These are phyloP conservation scores for Agrostemma githago DNA, from an alignment of 148 eudicot species.

Conservation along the genomic window DNA sequence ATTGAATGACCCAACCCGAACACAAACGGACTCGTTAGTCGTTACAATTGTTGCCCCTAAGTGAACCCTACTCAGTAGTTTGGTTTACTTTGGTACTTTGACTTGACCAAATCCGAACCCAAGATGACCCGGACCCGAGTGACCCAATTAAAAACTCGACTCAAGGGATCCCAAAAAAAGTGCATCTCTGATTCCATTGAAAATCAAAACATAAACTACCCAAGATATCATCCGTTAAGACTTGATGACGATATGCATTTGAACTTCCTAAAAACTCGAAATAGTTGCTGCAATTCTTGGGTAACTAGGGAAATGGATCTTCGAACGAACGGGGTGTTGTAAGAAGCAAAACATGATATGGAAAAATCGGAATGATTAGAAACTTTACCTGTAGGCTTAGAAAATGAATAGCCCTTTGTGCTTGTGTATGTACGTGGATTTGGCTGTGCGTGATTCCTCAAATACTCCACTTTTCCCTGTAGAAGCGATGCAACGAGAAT, in stretches of 20 bases:
- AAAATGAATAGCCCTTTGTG: slow-evolving; percentile 63
- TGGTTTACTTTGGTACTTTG: too few species aligned
- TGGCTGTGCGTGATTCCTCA: slow-evolving; percentile 69
- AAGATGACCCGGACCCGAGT: too few species aligned
- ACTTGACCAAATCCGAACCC: too few species aligned
- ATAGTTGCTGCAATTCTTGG: neutral
- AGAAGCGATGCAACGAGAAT: slow-evolving; percentile 12
- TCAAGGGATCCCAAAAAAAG: neutral
- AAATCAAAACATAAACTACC: neutral
- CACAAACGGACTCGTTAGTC: too few species aligned
- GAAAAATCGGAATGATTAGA: neutral
- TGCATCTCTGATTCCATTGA: neutral
- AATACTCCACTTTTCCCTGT: slow-evolving; percentile 80
- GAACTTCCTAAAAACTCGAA: neutral
- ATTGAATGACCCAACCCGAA: too few species aligned
- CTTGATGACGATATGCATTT: neutral
- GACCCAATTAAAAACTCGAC: too few species aligned
- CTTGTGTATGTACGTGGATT: slow-evolving; percentile 84
- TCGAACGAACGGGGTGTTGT: neutral
- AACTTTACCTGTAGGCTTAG: slow-evolving; percentile 74
- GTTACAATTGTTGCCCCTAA: too few species aligned
- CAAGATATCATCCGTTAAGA: neutral
- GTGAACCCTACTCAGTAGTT: too few species aligned
- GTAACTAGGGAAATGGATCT: neutral
- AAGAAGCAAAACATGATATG: neutral